Percentiles rank a stretch among this genome's conserved stretches.
These are phyloP conservation scores for Leccinum longicurvipes DNA, from an alignment of 768 basidiomycete species.

Conservation along the genomic window DNA sequence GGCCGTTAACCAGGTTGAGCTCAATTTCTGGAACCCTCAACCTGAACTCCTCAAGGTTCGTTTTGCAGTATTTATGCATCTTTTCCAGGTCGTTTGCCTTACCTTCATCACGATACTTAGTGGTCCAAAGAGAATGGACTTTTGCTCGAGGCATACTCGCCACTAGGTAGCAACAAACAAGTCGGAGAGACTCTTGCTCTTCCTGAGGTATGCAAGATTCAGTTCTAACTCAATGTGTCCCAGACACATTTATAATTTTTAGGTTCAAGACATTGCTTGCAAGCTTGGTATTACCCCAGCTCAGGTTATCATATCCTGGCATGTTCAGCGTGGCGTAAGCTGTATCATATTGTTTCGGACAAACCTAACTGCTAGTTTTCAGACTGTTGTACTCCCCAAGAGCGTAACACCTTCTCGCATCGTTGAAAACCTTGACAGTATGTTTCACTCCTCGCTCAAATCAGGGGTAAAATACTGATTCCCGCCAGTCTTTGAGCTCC, in stretches of 20 bases:
- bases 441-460: not conserved
- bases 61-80: not conserved
- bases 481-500: conserved; percentile 30
- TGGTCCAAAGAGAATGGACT: conserved; percentile 67
- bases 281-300: conserved; percentile 70
- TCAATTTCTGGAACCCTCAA: conserved; percentile 76
- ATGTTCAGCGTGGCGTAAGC: conserved; percentile 69
- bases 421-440: conserved; percentile 66
- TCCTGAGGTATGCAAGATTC: conserved; percentile 41
- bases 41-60: conserved; percentile 65
- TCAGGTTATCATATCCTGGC: conserved; percentile 74
- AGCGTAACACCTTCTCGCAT: conserved; percentile 69
- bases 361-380: not conserved
- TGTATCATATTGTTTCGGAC: not conserved
- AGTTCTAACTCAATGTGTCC: not conserved
- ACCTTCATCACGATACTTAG: conserved; percentile 28
- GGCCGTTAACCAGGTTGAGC: conserved; percentile 77
- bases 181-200: conserved; percentile 57
- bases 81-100: not conserved
- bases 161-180: conserved; percentile 59
- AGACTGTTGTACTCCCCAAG: conserved; percentile 76
- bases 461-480: not conserved
- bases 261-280: conserved; percentile 57
- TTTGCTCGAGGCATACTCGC: conserved; percentile 74
- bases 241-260: not conserved